phyloP scores from a whole-genome alignment of 768 basidiomycete genomes.

The Phylloporus rhodoxanthus region DNA sequence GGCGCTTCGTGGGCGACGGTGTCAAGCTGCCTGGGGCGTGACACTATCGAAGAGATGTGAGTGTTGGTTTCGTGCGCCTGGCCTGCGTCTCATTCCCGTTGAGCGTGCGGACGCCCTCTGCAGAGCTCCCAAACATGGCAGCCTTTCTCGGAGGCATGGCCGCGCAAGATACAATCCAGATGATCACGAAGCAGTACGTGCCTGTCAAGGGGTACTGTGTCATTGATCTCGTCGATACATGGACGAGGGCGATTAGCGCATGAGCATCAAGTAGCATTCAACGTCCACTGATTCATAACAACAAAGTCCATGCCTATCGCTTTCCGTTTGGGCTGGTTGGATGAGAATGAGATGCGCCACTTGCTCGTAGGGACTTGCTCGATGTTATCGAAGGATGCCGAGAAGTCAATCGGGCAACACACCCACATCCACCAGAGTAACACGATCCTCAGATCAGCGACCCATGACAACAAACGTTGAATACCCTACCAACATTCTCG shows the following conservation, averaged over 20 bases:
- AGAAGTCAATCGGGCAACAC: too few relatives aligned
- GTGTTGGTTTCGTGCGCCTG: not conserved
- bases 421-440: too few relatives aligned
- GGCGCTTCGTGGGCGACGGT: constrained; percentile 43
- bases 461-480: too few relatives aligned
- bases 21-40: constrained; percentile 47
- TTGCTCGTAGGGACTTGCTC: too few relatives aligned
- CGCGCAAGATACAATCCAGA: constrained; percentile 95
- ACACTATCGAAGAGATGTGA: constrained; percentile 57
- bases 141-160: constrained; percentile 91
- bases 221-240: constrained; percentile 77
- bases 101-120: constrained; percentile 72
- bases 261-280: constrained; percentile 3
- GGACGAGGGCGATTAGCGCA: constrained; percentile 52
- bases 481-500: too few relatives aligned
- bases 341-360: too few relatives aligned
- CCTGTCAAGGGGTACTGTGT: constrained; percentile 83
- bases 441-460: too few relatives aligned
- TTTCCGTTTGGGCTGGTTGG: too few relatives aligned
- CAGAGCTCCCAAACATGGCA: constrained; percentile 89
- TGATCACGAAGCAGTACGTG: constrained; percentile 93
- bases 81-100: not conserved
- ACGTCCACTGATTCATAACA: too few relatives aligned
- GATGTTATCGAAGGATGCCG: too few relatives aligned
- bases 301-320: too few relatives aligned